Conservation (phyloP, 441 rosid genomes). For the Lagerstroemia fauriei region DNA sequence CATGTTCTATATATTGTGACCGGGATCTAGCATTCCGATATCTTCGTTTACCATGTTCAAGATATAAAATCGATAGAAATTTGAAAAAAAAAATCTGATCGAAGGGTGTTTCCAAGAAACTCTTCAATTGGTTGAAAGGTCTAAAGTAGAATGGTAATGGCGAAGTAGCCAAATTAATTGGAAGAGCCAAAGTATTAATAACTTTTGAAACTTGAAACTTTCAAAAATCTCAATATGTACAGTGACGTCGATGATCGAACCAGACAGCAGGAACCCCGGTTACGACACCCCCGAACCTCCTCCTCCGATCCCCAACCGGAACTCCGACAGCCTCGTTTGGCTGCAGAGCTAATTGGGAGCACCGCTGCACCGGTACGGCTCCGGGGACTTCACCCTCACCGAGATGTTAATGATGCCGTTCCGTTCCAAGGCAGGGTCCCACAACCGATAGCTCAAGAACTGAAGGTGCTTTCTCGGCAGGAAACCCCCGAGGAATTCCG, state of each 20-base stretch:
- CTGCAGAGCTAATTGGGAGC: not conserved
- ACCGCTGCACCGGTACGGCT: not conserved
- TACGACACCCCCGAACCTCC: not conserved
- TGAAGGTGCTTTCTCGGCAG: constrained; percentile 50
- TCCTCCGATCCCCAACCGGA: not conserved
- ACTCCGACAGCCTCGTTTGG: not conserved
- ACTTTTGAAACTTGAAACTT: not conserved
- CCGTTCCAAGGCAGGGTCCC: constrained; percentile 46
- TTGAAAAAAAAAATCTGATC: too few relatives aligned
- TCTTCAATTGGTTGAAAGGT: too few relatives aligned
- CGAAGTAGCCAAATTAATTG: too few relatives aligned
- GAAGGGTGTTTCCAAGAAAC: too few relatives aligned
- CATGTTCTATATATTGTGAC: too few relatives aligned
- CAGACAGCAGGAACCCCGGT: constrained; percentile 9
- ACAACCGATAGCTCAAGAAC: constrained; percentile 65
- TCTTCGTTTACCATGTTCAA: too few relatives aligned
- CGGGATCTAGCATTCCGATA: too few relatives aligned
- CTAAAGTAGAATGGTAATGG: too few relatives aligned
- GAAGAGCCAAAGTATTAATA: too few relatives aligned
- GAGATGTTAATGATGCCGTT: constrained; percentile 69
- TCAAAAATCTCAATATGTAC: not conserved
- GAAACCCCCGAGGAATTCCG: constrained; percentile 55
- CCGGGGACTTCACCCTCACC: constrained; percentile 37
- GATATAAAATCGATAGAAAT: too few relatives aligned
- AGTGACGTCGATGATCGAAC: not conserved